These are phyloP conservation scores for Venustampulla echinocandica DNA, from an alignment of 495 filamentous ascomycete species.

Conservation along the genomic window DNA sequence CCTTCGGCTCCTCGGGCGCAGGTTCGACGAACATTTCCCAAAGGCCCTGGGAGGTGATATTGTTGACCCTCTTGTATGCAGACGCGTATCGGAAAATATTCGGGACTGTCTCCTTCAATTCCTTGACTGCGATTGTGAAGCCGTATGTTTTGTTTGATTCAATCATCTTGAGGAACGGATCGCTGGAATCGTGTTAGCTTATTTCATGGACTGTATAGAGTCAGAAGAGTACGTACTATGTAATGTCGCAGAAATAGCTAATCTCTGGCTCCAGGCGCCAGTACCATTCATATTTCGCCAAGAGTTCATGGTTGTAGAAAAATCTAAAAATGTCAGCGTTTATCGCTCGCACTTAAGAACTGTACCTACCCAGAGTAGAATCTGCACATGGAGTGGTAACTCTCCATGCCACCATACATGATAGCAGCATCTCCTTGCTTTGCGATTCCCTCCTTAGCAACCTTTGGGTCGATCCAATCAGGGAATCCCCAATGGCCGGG, in stretches of 20 bases:
- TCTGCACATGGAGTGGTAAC: slow-evolving; percentile 96
- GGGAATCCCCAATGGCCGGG: slow-evolving; percentile 91
- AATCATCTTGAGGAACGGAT: slow-evolving; percentile 92
- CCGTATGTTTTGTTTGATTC: slow-evolving; percentile 94
- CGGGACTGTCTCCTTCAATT: slow-evolving; percentile 93
- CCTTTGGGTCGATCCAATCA: slow-evolving; percentile 88
- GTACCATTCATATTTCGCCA: slow-evolving; percentile 98
- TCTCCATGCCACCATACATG: slow-evolving; percentile 99
- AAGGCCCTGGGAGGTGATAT: slow-evolving; percentile 80
- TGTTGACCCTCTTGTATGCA: slow-evolving; percentile 93
- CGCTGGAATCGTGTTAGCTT: slow-evolving; percentile 43
- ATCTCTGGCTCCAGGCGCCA: slow-evolving; percentile 99
- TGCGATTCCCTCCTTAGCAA: slow-evolving; percentile 88
- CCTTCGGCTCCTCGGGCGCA: slow-evolving; percentile 42
- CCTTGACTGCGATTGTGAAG: slow-evolving; percentile 98
- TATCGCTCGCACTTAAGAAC: background rate
- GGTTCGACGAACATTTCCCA: slow-evolving; percentile 99
- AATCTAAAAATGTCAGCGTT: slow-evolving; percentile 44
- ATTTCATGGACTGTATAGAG: background rate
- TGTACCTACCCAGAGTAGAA: slow-evolving; percentile 87
- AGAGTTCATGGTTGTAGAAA: slow-evolving; percentile 95
- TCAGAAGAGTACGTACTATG: slow-evolving; percentile 60
- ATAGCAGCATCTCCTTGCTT: slow-evolving; percentile 97
- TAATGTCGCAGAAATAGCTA: slow-evolving; percentile 99
- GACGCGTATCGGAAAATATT: slow-evolving; percentile 99